Base-by-base conservation (phyloP, 129 eudicot genomes). In the Tagetes erecta region DNA sequence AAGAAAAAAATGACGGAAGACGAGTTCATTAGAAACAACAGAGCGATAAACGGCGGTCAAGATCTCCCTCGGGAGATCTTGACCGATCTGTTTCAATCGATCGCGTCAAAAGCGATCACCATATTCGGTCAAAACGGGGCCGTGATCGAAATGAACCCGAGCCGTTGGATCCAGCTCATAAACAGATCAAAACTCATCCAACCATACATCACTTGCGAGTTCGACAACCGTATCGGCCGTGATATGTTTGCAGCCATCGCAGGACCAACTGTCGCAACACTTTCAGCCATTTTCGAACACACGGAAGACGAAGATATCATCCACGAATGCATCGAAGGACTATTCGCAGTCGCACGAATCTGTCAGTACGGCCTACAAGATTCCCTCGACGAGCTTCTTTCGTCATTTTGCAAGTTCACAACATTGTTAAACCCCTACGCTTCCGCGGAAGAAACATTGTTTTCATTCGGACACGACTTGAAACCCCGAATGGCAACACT, bases 1-100 rank as follows among this genome's bases (percentile, higher is more conserved):
- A 94, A 94, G 76, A 94, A 90, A 74, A 94, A 94, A 70, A 94
- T 94, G 98, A 88, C 97, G 2, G 98, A 94, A 75, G 98, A 94
- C 5, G 98, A 94, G 55, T 94, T 94, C 55, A 88, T 94, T 4
- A 78, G 72, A 60, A 90, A 92, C 79, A 94, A 94, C 35, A 67
- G 98, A 67, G 84, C 85, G 40, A 91, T 94, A 35, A 94, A 94
- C 20, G 89, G 82, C 2, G 97, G 98, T 9, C 83, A 86, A 20
- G 98, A 94, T 80, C 98, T 94, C 53, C 97, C 96, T 0, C 83
- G 96, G n/a, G 97, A 90, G 62, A 83, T 81, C 76, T 75, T 94
- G 4, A 86, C 88, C 0, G 96, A 86, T 59, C 86, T 94, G 41
- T 94, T 88, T 72, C 91, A 84, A 2, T 90, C 96, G 1, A 94